These are phyloP conservation scores for slime mould (Dictyostelium discoideum) DNA, from an alignment of 78 protist genomes.

Conservation along the genomic window DNA sequence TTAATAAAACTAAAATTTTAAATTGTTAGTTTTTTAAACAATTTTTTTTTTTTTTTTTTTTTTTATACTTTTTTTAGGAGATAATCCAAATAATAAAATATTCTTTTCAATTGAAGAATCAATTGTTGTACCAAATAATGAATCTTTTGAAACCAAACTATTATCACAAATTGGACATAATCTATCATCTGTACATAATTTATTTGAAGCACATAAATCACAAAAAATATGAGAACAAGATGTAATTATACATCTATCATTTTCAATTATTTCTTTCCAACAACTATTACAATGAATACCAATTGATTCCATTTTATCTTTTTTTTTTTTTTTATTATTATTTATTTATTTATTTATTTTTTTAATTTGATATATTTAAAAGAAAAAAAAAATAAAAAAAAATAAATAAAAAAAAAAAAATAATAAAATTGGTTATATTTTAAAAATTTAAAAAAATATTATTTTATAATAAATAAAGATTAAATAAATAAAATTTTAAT, in stretches of 20 bases:
- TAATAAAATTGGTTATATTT: too few species aligned
- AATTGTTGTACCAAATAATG: slow-evolving; percentile 29
- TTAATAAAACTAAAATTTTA: slow-evolving; percentile 1
- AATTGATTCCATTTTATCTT: background rate
- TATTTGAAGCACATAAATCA: slow-evolving; percentile 25
- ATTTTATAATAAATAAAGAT: too few species aligned
- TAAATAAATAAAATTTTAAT: too few species aligned
- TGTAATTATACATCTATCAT: slow-evolving; percentile 47
- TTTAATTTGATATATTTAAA: background rate
- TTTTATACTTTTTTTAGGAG: slow-evolving; percentile 40
- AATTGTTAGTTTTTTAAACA: background rate
- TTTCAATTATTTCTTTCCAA: slow-evolving; percentile 43
- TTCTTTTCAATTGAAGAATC: slow-evolving; percentile 32
- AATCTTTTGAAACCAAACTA: slow-evolving; percentile 5
- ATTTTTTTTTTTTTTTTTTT: background rate
- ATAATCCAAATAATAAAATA: slow-evolving; percentile 35
- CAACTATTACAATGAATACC: slow-evolving; percentile 52
- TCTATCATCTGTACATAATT: slow-evolving; percentile 12
- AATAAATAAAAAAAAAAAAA: too few species aligned
- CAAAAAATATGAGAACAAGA: slow-evolving; percentile 50
- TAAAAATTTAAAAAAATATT: too few species aligned
- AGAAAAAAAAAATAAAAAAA: background rate
- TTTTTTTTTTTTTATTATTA: background rate
- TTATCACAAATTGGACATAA: slow-evolving; percentile 55
- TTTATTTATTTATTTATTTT: background rate